Evolutionary conservation across 805 yeast genomes (phyloP).

Genomic region (Saccharomycopsis sp.): DNA sequence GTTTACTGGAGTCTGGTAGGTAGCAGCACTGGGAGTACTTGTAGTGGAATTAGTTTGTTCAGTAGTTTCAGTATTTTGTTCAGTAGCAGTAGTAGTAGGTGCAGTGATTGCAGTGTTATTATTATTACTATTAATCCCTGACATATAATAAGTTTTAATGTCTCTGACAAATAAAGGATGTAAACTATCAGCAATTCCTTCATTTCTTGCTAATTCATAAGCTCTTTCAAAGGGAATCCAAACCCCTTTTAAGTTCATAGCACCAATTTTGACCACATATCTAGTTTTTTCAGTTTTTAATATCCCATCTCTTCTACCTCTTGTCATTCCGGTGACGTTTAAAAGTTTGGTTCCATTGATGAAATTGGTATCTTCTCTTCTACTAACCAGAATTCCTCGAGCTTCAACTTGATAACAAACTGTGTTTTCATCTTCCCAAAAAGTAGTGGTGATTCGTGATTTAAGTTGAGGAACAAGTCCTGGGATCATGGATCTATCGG

Average conservation of each 20-base stretch:
- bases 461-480: no score
- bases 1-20: background rate
- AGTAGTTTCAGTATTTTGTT: background rate
- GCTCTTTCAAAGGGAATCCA: constrained; percentile 88
- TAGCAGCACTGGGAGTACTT: no score
- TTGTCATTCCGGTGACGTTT: constrained; percentile 78
- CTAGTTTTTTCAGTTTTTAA: constrained; percentile 66
- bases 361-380: constrained; percentile 80
- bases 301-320: constrained; percentile 80
- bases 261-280: constrained; percentile 76
- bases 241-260: constrained; percentile 81
- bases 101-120: no score
- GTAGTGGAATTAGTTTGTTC: background rate
- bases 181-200: constrained; percentile 56
- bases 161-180: constrained; percentile 68
- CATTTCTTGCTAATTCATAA: constrained; percentile 68
- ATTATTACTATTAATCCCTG: no score
- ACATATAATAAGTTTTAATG: constrained; percentile 41
- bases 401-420: constrained; percentile 68
- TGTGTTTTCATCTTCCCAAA: constrained; percentile 89
- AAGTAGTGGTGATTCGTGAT: constrained; percentile 64
- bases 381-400: constrained; percentile 66
- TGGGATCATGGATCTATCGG: no score
- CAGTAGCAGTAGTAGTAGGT: no score
- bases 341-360: constrained; percentile 76